Evolutionary conservation across 2,329 filamentous ascomycete genomes (phyloP).

Genomic region (Sclerotinia minor): DNA sequence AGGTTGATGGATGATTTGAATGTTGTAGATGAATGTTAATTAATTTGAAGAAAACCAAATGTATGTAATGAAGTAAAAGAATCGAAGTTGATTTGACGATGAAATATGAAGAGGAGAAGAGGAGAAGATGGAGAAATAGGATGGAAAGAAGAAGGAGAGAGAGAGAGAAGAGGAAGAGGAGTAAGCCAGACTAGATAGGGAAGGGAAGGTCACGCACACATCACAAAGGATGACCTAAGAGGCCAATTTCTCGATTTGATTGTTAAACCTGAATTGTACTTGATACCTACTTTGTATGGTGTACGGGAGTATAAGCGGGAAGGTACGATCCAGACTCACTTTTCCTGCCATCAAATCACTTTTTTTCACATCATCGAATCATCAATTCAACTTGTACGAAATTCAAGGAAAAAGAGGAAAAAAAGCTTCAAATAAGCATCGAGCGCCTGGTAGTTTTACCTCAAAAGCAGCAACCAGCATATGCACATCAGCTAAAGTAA

Average conservation of each 20-base stretch:
- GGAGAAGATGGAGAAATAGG: not conserved
- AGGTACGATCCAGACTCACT: not conserved
- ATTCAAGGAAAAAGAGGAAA: not conserved
- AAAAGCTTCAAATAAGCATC: not conserved
- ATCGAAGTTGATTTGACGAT: not conserved
- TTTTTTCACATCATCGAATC: not conserved
- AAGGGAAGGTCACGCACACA: too few relatives aligned
- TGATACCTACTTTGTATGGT: too few relatives aligned
- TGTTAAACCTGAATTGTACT: not conserved
- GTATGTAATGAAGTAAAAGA: too few relatives aligned
- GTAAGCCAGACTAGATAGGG: not conserved
- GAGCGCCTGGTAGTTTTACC: too few relatives aligned
- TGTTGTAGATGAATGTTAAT: not conserved
- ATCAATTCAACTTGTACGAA: too few relatives aligned
- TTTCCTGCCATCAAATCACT: too few relatives aligned
- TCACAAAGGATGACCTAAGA: not conserved
- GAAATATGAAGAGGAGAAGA: not conserved
- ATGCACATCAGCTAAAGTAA: not conserved
- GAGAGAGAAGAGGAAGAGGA: slow-evolving; percentile 6
- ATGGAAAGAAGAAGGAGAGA: not conserved
- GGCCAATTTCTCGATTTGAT: not conserved
- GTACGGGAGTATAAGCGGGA: too few relatives aligned
- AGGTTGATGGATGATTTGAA: not conserved
- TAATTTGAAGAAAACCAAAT: not conserved
- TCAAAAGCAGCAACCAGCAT: not conserved